phyloP scores from a whole-genome alignment of 2,329 filamentous ascomycete species.

The Lasiodiplodia hormozganensis region DNA sequence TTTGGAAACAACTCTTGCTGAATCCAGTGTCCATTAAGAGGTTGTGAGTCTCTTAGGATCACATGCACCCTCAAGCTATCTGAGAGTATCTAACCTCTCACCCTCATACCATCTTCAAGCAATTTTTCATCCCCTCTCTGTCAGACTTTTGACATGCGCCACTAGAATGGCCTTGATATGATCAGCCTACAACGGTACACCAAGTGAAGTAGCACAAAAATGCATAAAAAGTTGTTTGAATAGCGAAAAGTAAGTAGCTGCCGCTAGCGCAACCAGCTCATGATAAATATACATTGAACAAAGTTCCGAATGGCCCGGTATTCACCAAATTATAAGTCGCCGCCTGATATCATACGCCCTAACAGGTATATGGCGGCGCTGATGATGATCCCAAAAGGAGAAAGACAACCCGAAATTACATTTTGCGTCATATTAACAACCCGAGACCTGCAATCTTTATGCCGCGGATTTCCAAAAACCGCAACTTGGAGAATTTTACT shows the following conservation, averaged over 20 bases:
- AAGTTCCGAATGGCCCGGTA: background rate
- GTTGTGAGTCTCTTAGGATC: background rate
- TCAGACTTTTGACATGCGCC: background rate
- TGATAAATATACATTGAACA: constrained; percentile 15
- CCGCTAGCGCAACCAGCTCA: background rate
- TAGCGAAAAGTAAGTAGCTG: background rate
- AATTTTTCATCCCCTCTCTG: background rate
- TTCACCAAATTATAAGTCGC: constrained; percentile 18
- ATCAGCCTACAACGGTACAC: background rate
- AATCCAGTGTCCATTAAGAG: background rate
- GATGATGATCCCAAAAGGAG: background rate
- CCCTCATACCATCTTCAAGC: background rate
- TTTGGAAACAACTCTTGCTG: background rate
- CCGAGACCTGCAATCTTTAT: constrained; percentile 16
- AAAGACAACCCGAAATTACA: background rate
- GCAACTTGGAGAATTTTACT: constrained; percentile 11
- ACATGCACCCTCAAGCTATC: background rate
- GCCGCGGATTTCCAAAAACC: constrained; percentile 4
- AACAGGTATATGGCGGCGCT: background rate
- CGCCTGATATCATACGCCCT: background rate
- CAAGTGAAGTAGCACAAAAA: background rate
- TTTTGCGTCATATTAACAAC: background rate
- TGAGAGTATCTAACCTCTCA: background rate
- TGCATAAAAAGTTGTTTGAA: background rate
- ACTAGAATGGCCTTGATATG: background rate